Evolutionary conservation across 2,329 filamentous ascomycete genomes (phyloP).

Genomic region (Beauveria medogensis): DNA sequence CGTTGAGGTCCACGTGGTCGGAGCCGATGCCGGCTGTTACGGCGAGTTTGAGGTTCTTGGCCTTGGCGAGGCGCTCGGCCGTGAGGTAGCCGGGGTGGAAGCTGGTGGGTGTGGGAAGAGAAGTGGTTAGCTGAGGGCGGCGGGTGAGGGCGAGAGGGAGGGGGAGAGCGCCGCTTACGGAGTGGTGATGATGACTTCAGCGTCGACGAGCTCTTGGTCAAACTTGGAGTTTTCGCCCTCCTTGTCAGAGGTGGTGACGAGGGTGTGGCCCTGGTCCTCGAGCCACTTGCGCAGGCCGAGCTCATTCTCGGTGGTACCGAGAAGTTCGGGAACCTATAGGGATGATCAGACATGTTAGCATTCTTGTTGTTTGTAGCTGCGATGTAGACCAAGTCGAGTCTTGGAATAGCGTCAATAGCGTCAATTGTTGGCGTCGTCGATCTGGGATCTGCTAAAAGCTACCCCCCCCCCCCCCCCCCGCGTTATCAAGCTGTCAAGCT

Average conservation of each 20-base stretch:
- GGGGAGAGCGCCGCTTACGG: conserved; percentile 50
- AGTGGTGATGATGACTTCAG: conserved; percentile 98
- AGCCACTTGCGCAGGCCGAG: conserved; percentile 96
- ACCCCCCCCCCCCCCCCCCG: background rate
- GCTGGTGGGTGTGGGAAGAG: conserved; percentile 33
- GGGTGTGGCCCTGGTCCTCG: conserved; percentile 91
- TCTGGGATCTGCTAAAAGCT: background rate
- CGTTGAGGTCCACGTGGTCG: conserved; percentile 95
- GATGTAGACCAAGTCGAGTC: background rate
- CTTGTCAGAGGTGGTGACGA: conserved; percentile 97
- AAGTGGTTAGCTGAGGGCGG: background rate
- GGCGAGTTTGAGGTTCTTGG: conserved; percentile 97
- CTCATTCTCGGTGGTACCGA: conserved; percentile 97
- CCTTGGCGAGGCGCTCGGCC: conserved; percentile 89
- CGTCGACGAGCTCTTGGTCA: conserved; percentile 90
- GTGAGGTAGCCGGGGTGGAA: conserved; percentile 99
- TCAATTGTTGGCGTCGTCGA: background rate
- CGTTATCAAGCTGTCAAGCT: background rate
- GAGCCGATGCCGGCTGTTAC: conserved; percentile 96
- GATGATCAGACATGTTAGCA: background rate
- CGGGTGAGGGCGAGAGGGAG: too few species aligned
- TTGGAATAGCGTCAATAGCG: conserved; percentile 1
- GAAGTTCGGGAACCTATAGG: conserved; percentile 62
- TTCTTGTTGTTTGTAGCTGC: background rate
- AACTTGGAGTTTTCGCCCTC: conserved; percentile 89